Evolutionary conservation across 495 filamentous ascomycete species (phyloP), one percentile per base, ranked within the genome.

Genomic region (Hypoxylon intermedium): DNA sequence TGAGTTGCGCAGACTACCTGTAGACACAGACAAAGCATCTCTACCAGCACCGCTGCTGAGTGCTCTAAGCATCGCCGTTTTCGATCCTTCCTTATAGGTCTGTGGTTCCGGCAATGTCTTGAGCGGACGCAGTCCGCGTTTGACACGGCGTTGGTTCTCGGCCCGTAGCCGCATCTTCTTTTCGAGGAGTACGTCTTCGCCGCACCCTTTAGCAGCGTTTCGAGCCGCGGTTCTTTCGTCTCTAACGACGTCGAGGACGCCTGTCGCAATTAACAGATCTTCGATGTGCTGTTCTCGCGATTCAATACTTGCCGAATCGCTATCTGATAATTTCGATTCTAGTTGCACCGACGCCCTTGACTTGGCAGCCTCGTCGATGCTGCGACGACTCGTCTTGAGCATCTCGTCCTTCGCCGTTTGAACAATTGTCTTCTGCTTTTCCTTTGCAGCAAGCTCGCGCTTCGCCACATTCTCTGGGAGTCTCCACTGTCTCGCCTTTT

Each of bases 251-350:
- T 59, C 45, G 24, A 80, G 76, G 9, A 79, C 60, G 30, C 75
- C 76, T 21, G 72, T 79, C 1, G 72, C 77, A 18, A 79, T 55
- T n/a, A 79, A 56, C n/a, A 71, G 71, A 2, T 74, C 74, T 50
- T 80, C 76, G 2, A 73, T 40, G 44, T 41, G 61, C n/a, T 65
- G 54, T 13, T 42, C 30, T 13, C 45, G 44, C 15, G 43, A 50
- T 36, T 20, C 30, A 23, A 23, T 15, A 24, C 50, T 62, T 5
- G 53, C 47, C 15, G 46, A 36, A 12, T 23, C 24, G 4, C 30
- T 60, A 7, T 52, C n/a, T n/a, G n/a, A 37, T 26, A 33, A 21
- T 12, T 19, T 51, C 37, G 50, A 44, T 16, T 31, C 34, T 7
- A 41, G n/a, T 58, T 18, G 67, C 33, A 16, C 55, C 31, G 23